Percentiles rank a stretch among this genome's conserved stretches.
phyloP scores from a whole-genome alignment of 2,329 filamentous ascomycete species.

The Aspergillus ustus region DNA sequence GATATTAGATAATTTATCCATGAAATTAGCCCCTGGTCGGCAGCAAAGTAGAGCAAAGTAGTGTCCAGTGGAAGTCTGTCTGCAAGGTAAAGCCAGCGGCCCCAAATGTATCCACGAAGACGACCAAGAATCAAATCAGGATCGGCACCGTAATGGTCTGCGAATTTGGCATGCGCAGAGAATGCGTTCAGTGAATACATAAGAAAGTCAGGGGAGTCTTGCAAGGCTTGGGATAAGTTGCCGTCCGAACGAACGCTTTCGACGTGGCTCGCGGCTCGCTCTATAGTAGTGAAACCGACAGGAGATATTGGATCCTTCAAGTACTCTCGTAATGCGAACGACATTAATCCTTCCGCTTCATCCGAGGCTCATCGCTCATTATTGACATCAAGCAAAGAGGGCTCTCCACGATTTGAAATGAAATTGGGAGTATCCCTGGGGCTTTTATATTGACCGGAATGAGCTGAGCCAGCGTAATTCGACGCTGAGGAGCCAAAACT shows the following conservation, averaged over 20 bases:
- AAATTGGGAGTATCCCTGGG: too few species aligned
- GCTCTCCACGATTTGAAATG: too few species aligned
- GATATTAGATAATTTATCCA: background rate
- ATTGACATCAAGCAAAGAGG: too few species aligned
- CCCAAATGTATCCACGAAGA: background rate
- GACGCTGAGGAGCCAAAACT: slow-evolving; percentile 1
- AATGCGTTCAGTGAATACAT: background rate
- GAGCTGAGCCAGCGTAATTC: background rate
- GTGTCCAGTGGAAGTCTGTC: background rate
- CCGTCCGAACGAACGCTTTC: background rate
- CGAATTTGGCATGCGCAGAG: background rate
- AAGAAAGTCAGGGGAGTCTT: background rate
- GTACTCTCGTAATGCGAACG: background rate
- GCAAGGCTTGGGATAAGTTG: background rate
- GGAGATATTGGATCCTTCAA: background rate
- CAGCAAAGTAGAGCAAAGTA: background rate
- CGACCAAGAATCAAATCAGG: background rate
- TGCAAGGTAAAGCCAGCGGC: background rate
- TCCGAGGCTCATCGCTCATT: too few species aligned
- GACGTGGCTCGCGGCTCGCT: background rate
- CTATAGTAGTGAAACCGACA: background rate
- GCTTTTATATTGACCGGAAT: background rate
- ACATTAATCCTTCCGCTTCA: too few species aligned
- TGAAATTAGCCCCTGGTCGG: background rate
- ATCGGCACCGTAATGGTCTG: background rate